Evolutionary conservation across 2,329 filamentous ascomycete species (phyloP), one percentile per base, ranked within the genome.

Genomic region (Colletotrichum sp.): DNA sequence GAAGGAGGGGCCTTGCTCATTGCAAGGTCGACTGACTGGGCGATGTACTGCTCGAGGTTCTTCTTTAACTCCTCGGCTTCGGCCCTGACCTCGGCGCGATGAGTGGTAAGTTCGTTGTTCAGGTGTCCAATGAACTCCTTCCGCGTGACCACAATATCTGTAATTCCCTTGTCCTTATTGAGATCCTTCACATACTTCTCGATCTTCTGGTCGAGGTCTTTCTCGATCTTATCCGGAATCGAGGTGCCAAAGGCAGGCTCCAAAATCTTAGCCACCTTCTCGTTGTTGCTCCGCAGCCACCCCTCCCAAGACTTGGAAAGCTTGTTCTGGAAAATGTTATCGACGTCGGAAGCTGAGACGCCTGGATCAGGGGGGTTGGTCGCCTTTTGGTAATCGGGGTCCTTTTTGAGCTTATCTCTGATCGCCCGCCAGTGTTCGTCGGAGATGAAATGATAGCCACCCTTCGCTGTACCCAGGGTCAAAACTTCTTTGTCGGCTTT

Each of bases 221-320:
- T 79, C 15, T 84, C 59, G 3, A 84, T 77, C n/a, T 81, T 79
- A 13, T 82, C 80, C 2, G 74, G 74, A 7, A 85, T 75, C 13
- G 67, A 75, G 24, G 77, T 67, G 10, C 73, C 73, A 5, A 84
- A 72, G 5, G 81, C 77, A 3, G 75, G 72, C 48, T 72, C 72
- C 16, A 77, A 59, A 12, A 77, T 77, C 15, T 74, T 76, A 34
- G 74, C 76, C 24, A 87, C 82, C 68, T 83, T 83, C 66, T 84
- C 82, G 16, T 88, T 81, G 80, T 92, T 93, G 21, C 86, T 86
- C 55, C 83, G 84, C 32, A 91, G 80, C 88, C 90, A 93, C 1
- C 84, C 83, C 24, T 88, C 84, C 90, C 90, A 93, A 6, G 85
- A 83, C 48, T 74, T 83, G 1, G 84, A 82, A 55, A 86, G 78